Evolutionary conservation across 805 yeast species (phyloP).

Genomic region (Teunomyces tritomae): DNA sequence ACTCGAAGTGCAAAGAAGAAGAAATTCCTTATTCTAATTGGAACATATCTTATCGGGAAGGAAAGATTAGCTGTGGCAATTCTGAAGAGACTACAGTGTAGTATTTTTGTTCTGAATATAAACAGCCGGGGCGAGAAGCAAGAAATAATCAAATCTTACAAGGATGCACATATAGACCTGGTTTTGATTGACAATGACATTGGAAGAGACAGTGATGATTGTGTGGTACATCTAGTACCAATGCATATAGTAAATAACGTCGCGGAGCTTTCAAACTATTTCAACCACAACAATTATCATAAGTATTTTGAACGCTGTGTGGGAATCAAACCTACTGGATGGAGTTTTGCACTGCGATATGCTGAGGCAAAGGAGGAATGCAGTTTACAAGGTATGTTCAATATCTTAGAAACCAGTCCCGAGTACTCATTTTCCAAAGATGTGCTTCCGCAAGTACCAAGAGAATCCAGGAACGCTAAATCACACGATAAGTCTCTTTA

Average conservation of each 20-base stretch:
- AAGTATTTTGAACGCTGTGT: conserved; percentile 55
- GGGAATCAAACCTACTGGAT: conserved; percentile 88
- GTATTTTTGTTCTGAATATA: conserved; percentile 51
- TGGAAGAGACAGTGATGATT: conserved; percentile 45
- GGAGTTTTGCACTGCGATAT: conserved; percentile 53
- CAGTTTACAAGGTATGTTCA: conserved; percentile 6
- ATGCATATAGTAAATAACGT: conserved; percentile 53
- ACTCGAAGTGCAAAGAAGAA: conserved; percentile 22
- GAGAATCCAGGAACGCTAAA: conserved; percentile 13
- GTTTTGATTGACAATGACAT: conserved; percentile 30
- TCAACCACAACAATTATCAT: conserved; percentile 43
- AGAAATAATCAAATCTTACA: conserved; percentile 43
- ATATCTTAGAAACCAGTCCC: conserved; percentile 17
- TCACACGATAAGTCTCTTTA: conserved; percentile 22
- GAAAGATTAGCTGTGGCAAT: conserved; percentile 75
- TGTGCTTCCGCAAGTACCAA: conserved; percentile 28
- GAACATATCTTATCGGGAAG: conserved; percentile 91
- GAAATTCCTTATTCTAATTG: conserved; percentile 62
- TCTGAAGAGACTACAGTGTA: conserved; percentile 50
- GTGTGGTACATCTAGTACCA: conserved; percentile 63
- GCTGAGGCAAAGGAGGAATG: conserved; percentile 8
- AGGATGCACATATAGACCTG: conserved; percentile 39
- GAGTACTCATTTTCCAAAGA: conserved; percentile 23
- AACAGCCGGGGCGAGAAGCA: conserved; percentile 43
- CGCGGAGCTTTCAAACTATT: conserved; percentile 47